phyloP scores from a whole-genome alignment of 352 stramenopile species.

The Phytophthora citrophthora region DNA sequence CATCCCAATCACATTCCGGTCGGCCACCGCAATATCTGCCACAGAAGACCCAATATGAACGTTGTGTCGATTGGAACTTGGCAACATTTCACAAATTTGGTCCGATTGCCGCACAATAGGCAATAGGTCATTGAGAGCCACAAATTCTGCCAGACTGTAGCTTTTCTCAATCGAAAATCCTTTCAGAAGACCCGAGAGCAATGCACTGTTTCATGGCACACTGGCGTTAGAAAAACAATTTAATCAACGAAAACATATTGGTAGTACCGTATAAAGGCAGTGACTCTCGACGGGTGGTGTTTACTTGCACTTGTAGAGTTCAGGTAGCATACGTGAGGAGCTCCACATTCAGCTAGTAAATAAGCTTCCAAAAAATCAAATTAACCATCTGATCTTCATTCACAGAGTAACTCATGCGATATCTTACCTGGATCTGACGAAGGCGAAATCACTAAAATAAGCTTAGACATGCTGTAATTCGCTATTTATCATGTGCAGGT shows the following conservation, averaged over 20 bases:
- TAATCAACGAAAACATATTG: neutral
- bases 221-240: constrained; percentile 7
- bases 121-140: constrained; percentile 50
- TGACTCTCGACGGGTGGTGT: constrained; percentile 39
- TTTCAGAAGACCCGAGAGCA: constrained; percentile 56
- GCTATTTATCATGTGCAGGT: constrained; percentile 15
- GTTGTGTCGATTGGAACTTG: constrained; percentile 24
- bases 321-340: constrained; percentile 62
- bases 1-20: constrained; percentile 34
- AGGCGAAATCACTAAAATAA: constrained; percentile 45
- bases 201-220: constrained; percentile 36
- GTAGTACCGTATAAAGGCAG: constrained; percentile 57
- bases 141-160: constrained; percentile 43
- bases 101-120: constrained; percentile 29
- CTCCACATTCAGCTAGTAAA: constrained; percentile 55
- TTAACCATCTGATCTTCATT: neutral
- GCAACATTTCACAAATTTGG: constrained; percentile 44
- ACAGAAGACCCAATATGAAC: constrained; percentile 26
- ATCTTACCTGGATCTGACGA: constrained; percentile 39
- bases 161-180: constrained; percentile 48
- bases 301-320: constrained; percentile 38
- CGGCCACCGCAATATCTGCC: constrained; percentile 2
- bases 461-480: constrained; percentile 25
- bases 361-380: constrained; percentile 35
- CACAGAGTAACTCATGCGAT: neutral